Conservation (phyloP, 805 yeast species). For the Cyberlindnera maritima region DNA sequence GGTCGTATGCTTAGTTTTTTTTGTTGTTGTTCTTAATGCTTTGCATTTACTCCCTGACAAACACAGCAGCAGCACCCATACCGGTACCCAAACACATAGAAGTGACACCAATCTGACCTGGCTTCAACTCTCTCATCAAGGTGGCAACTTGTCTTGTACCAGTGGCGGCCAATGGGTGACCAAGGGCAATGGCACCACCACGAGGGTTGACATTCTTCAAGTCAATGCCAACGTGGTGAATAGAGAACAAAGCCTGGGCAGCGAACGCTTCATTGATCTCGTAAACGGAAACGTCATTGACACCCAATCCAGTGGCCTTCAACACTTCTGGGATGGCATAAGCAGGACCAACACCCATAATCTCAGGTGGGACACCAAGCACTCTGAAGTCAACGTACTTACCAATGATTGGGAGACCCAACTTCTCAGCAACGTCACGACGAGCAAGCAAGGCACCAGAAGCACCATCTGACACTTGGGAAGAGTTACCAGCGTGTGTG, state of each 20-base stretch:
- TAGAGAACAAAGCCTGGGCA: constrained; percentile 83
- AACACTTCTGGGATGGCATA: constrained; percentile 87
- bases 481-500: constrained; percentile 95
- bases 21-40: no score
- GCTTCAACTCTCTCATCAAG: constrained; percentile 70
- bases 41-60: constrained; percentile 69
- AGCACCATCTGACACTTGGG: constrained; percentile 95
- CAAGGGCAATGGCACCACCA: constrained; percentile 96
- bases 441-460: constrained; percentile 84
- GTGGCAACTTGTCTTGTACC: constrained; percentile 95
- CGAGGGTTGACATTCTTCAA: constrained; percentile 74
- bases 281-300: constrained; percentile 67
- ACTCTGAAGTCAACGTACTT: constrained; percentile 75
- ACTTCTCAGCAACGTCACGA: constrained; percentile 76
- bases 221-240: constrained; percentile 65
- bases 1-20: no score
- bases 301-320: constrained; percentile 53
- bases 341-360: constrained; percentile 98
- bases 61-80: constrained; percentile 94
- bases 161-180: constrained; percentile 88
- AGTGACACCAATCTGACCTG: constrained; percentile 84
- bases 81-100: constrained; percentile 99
- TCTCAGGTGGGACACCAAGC: constrained; percentile 95
- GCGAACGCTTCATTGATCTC: constrained; percentile 98
- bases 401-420: constrained; percentile 71